A percentile compares a stretch with the other conserved stretches of the same genome.
phyloP scores from a whole-genome alignment of 2,329 filamentous ascomycete genomes.

The Cladobotryum mycophilum region DNA sequence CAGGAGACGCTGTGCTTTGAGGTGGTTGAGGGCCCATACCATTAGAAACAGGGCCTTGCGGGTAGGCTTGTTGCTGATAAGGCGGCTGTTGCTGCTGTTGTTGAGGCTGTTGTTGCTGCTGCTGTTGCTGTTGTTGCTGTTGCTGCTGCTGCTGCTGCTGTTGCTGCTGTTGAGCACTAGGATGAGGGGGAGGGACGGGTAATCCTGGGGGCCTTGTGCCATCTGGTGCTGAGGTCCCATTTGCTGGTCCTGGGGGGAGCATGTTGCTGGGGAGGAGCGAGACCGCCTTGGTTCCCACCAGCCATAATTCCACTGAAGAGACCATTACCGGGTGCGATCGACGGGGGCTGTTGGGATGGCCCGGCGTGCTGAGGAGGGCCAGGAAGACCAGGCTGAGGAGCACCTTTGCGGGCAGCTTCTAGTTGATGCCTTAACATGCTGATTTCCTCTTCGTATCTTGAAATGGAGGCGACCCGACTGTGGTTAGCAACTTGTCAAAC shows the following conservation, averaged over 20 bases:
- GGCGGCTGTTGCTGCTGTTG: constrained; percentile 27
- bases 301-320: constrained; percentile 96
- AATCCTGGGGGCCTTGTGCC: constrained; percentile 69
- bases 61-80: constrained; percentile 67
- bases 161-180: constrained; percentile 51
- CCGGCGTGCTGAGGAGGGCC: constrained; percentile 69
- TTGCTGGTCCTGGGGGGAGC: constrained; percentile 66
- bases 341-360: constrained; percentile 78
- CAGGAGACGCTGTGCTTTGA: constrained; percentile 79
- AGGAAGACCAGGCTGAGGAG: constrained; percentile 52
- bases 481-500: constrained; percentile 7
- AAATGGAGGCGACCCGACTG: background rate
- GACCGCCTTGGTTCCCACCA: constrained; percentile 74
- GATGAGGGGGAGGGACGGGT: constrained; percentile 51
- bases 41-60: constrained; percentile 50
- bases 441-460: constrained; percentile 91
- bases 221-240: constrained; percentile 47
- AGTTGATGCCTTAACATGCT: constrained; percentile 80
- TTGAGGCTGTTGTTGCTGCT: constrained; percentile 7
- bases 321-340: constrained; percentile 84
- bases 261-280: constrained; percentile 68
- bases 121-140: constrained; percentile 39
- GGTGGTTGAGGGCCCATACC: constrained; percentile 80
- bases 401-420: constrained; percentile 62
- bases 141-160: constrained; percentile 9